These are phyloP conservation scores for Neopestalotiopsis clavispora DNA, from an alignment of 2,329 filamentous ascomycete species.

Conservation along the genomic window DNA sequence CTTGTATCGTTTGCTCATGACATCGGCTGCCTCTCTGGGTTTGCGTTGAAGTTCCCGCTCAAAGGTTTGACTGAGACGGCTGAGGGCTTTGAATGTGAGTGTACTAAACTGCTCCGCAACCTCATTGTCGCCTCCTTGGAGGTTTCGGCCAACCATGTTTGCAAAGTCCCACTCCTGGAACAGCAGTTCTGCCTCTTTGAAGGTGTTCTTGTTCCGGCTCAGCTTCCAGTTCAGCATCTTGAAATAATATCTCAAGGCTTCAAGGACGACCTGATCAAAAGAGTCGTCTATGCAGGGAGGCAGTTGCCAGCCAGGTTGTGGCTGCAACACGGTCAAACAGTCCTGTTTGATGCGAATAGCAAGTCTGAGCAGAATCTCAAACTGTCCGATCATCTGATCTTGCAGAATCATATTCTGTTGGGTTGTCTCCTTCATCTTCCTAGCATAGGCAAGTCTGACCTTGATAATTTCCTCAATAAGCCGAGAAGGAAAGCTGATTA, in stretches of 20 bases:
- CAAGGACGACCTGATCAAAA: slow-evolving; percentile 89
- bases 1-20: slow-evolving; percentile 98
- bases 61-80: slow-evolving; percentile 86
- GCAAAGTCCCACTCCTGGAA: slow-evolving; percentile 99
- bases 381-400: slow-evolving; percentile 97
- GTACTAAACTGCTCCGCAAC: slow-evolving; percentile 97
- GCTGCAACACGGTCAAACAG: slow-evolving; percentile 81
- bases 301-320: slow-evolving; percentile 91
- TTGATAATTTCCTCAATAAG: slow-evolving; percentile 96
- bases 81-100: slow-evolving; percentile 89
- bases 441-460: slow-evolving; percentile 87
- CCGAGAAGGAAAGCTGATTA: slow-evolving; percentile 96
- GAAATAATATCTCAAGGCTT: slow-evolving; percentile 97
- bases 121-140: slow-evolving; percentile 94
- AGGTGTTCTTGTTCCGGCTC: slow-evolving; percentile 96
- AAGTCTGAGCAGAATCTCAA: slow-evolving; percentile 89
- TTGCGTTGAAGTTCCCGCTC: slow-evolving; percentile 87
- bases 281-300: slow-evolving; percentile 96
- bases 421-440: slow-evolving; percentile 92
- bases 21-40: slow-evolving; percentile 79
- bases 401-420: slow-evolving; percentile 93
- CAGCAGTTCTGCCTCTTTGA: slow-evolving; percentile 96
- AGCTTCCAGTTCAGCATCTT: slow-evolving; percentile 98
- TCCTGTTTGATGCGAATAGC: slow-evolving; percentile 92
- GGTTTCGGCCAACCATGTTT: slow-evolving; percentile 86